phyloP scores from a whole-genome alignment of 2,329 filamentous ascomycete genomes.

The Sporothrix globosa region DNA sequence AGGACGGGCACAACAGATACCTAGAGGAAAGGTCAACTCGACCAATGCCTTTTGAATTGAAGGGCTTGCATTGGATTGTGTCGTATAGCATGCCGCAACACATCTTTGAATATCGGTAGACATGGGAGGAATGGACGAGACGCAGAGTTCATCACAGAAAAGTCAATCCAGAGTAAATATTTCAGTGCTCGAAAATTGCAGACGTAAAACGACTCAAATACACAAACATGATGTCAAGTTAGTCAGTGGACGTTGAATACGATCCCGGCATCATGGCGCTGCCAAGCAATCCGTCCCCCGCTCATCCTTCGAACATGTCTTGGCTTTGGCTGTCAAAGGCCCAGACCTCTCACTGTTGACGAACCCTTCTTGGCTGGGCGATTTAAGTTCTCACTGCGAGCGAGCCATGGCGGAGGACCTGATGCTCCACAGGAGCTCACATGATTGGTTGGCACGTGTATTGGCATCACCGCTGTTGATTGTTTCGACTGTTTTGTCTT shows the following conservation, averaged over 20 bases:
- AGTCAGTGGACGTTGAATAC: background rate
- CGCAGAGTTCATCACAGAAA: too few species aligned
- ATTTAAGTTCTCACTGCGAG: slow-evolving; percentile 26
- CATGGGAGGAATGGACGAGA: background rate
- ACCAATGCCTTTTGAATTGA: too few species aligned
- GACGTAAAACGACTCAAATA: background rate
- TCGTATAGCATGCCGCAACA: background rate
- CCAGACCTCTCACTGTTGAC: background rate
- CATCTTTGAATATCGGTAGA: background rate
- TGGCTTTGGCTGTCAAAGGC: background rate
- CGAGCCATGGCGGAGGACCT: background rate
- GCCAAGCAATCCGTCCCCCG: slow-evolving; percentile 14
- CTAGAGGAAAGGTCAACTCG: too few species aligned
- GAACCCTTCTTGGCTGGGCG: slow-evolving; percentile 20
- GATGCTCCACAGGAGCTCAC: slow-evolving; percentile 7
- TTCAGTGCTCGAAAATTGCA: background rate
- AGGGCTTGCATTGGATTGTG: too few species aligned
- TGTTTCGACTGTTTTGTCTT: background rate
- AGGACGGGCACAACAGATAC: background rate
- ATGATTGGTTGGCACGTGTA: slow-evolving; percentile 13
- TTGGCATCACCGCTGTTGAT: background rate
- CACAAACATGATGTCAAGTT: background rate
- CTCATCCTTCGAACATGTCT: background rate
- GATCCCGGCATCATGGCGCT: slow-evolving; percentile 4
- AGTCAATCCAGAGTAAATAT: background rate